A percentile compares a stretch with the other conserved stretches of the same genome.
phyloP scores from a whole-genome alignment of 371 early-diverging fungal species.

The Mortierella sp. region DNA sequence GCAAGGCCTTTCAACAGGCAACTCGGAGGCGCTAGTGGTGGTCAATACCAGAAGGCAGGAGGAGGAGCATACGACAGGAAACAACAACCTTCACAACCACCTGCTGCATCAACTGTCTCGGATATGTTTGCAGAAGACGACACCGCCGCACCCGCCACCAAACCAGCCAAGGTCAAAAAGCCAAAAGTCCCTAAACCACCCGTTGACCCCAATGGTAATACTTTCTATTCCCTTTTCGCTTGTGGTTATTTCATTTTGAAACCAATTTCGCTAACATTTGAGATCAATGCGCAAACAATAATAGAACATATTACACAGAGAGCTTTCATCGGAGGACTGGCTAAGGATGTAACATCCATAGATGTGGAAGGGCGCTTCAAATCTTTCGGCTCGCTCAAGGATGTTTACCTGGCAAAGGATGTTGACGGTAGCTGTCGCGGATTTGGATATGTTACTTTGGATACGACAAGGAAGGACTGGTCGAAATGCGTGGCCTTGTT shows the following conservation, averaged over 20 bases:
- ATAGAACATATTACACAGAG: conserved; percentile 67
- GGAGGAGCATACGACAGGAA: conserved; percentile 3
- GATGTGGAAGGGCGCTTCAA: conserved; percentile 77
- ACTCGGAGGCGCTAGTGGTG: neutral
- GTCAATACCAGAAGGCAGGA: conserved; percentile 4
- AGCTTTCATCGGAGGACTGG: conserved; percentile 84
- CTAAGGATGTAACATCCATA: conserved; percentile 66
- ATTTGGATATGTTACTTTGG: conserved; percentile 80
- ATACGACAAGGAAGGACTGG: conserved; percentile 78
- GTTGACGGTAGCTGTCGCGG: conserved; percentile 74
- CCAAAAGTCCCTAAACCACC: conserved; percentile 48
- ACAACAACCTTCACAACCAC: neutral
- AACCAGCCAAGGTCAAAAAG: conserved; percentile 44
- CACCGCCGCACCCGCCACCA: neutral
- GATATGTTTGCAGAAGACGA: conserved; percentile 31
- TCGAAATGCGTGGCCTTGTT: conserved; percentile 75
- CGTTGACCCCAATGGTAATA: conserved; percentile 50
- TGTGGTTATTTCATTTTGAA: neutral
- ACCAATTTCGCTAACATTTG: neutral
- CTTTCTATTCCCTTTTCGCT: neutral
- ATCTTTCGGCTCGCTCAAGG: conserved; percentile 74
- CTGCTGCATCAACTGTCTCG: conserved; percentile 25
- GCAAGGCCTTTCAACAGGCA: neutral
- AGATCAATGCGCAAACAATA: neutral
- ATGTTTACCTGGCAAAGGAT: conserved; percentile 51